Evolutionary conservation across 2,329 filamentous ascomycete genomes (phyloP), one percentile per base, ranked within the genome.

Genomic region (Penicillium janthinellum): DNA sequence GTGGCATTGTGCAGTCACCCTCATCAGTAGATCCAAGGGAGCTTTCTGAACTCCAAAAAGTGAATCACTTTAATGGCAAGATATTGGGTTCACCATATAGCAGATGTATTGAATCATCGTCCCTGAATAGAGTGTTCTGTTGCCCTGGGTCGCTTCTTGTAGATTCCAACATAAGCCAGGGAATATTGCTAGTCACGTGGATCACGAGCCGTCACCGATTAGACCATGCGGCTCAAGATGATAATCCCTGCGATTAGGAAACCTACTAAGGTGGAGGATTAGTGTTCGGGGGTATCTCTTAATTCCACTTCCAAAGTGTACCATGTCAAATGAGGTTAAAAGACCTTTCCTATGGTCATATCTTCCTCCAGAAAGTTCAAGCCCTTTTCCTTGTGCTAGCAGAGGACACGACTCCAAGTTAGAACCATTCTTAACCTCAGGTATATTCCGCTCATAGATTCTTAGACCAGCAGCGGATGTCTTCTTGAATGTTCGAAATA

Each of bases 181-280:
- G 22, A 25, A 25, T 8, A 4, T 28, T 6, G 10, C 22, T 45
- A 10, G 8, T 47, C 44, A 47, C 44, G 44, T 47, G 44, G 2
- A n/a, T 31, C 22, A 28, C 15, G 22, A 31, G 25, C 22, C 44
- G 17, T 31, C 6, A 2, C 22, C 14, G 22, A 47, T 47, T 25
- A n/a, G 25, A 25, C 15, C 44, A 47, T 47, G 44, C 44, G 44
- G 44, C 44, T 47, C 44, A 7, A 47, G 22, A 28, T 14, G 44
- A 15, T 25, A 31, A 42, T 31, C 44, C 44, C 25, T 47, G 44
- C 22, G 12, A n/a, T 47, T 31, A 31, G 8, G 12, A n/a, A 15
- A n/a, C n/a, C 14, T 47, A 6, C 44, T 47, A 31, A 47, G 44
- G 14, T 12, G 17, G 8, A 47, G 14, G 22, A 31, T 47, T 15